Evolutionary conservation across 75 land plant genomes (phyloP), one percentile per base, ranked within the genome.

Genomic region (Picea sitchensis): DNA sequence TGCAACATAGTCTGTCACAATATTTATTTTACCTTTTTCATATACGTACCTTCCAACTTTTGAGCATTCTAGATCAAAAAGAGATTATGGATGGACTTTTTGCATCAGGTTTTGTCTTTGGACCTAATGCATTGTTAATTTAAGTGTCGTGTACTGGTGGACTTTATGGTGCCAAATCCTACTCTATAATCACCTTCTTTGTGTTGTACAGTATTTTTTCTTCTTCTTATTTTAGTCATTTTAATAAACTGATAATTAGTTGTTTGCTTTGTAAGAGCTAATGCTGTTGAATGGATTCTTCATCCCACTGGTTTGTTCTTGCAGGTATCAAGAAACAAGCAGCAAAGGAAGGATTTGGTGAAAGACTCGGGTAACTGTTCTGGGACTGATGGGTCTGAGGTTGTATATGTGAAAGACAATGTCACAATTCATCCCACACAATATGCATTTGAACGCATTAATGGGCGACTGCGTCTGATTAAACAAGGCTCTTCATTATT

Each of bases 351-450:
- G n/a, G 74, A 71, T 20, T 20, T 8, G 30, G 51, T 18, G 44
- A 71, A 71, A 15, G 44, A 11, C 74, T n/a, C 51, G 6, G n/a
- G 51, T 44, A 71, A 71, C 74, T 20, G 74, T 47, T 38, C 74
- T 44, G 95, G 88, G 5, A 57, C 83, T 1, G 83, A 83, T n/a
- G 90, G 82, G 1, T 83, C 85, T 3, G 96, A 97, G 76, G 72
- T 93, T 12, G 90, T 97, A 20, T 97, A 79, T 80, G 56, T 68
- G 59, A 97, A 93, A 79, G 99, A 97, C 30, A 93, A 97, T 89
- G 99, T 97, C 47, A 68, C 99, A 13, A 91, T 97, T 78, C 98
- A 97, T 79, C 99, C 99, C 7, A 93, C 93, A 68, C 99, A 96
- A 85, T 89, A 83, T 65, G 92, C 91, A 13, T 86, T 89, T 23